phyloP scores from a whole-genome alignment of 2,329 filamentous ascomycete species.

The Sporothrix sp. region DNA sequence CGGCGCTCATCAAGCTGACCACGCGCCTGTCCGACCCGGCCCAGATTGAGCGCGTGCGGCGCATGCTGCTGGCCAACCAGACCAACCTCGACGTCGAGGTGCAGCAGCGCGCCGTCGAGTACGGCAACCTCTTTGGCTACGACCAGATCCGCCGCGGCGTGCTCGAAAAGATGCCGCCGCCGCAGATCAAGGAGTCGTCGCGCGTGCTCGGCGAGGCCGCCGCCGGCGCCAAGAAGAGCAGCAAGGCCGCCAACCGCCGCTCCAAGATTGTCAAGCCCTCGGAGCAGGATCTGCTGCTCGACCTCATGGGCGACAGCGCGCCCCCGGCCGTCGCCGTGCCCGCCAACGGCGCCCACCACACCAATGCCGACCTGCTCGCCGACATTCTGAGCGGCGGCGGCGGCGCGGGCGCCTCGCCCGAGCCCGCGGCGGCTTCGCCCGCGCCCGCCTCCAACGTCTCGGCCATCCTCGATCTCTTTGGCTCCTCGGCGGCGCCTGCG shows the following conservation, averaged over 20 bases:
- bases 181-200: conserved; percentile 93
- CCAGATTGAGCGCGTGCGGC: conserved; percentile 78
- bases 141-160: conserved; percentile 83
- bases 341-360: conserved; percentile 52
- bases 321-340: conserved; percentile 43
- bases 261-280: conserved; percentile 71
- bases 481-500: conserved; percentile 26
- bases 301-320: conserved; percentile 74
- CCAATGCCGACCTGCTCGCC: conserved; percentile 78
- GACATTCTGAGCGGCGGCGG: conserved; percentile 78
- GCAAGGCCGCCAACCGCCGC: conserved; percentile 60
- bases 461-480: conserved; percentile 88
- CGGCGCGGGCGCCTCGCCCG: conserved; percentile 32
- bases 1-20: conserved; percentile 87
- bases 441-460: conserved; percentile 48
- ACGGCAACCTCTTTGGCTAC: conserved; percentile 84
- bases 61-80: conserved; percentile 66
- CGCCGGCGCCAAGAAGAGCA: conserved; percentile 47
- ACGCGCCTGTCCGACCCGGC: conserved; percentile 72
- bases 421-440: conserved; percentile 37
- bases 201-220: conserved; percentile 72
- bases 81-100: conserved; percentile 90
- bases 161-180: conserved; percentile 93
- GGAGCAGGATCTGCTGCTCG: conserved; percentile 83
- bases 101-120: conserved; percentile 92